Base-by-base conservation (phyloP, 306 rosid species). In the Cicer chorassanicum region DNA sequence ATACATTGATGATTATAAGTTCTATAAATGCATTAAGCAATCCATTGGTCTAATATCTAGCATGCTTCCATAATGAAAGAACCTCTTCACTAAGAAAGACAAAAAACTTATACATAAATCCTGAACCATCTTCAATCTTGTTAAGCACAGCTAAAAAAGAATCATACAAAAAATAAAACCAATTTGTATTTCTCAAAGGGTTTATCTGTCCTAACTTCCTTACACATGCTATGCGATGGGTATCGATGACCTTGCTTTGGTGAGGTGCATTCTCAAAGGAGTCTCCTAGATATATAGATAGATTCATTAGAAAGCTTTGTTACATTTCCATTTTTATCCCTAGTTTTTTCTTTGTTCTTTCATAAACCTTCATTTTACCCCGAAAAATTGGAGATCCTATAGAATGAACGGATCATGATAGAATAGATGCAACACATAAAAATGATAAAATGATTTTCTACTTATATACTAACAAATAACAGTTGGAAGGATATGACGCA, bases 381-480 rank as follows among this genome's bases (percentile, higher is more conserved):
- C 6, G 18, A 18, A 42, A 21, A 8, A 14, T 39, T 8, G 13
- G 36, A 65, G 45, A 49, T 67, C 18, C 53, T 13, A 15, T 12
- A 15, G 9, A 55, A 38, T 59, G 50, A 50, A 24, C 16, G 29
- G 16, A 50, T 78, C 15, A 44, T 43, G 61, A 55, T 65, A 56
- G 64, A 45, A 38, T 54, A 29, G 34, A 51, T 4, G 50, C 14
- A 29, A 51, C 51, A 49, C 38, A 10, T 0, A 21, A 39, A 49
- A 55, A 1, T 29, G 16, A 72, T 21, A 40, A 41, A 41, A 9
- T 8, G 1, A 1, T 24, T 14, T 60, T 69, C 48, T 64, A n/a
- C 45, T 60, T 56, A 53, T 21, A 81, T 46, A 36, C 49, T 65
- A 64, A 65, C 29, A 18, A 9, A 59, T 29, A 39, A 53, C 36